These are phyloP conservation scores for Populus ilicifolia DNA, from an alignment of 345 rosid genomes.

Conservation along the genomic window DNA sequence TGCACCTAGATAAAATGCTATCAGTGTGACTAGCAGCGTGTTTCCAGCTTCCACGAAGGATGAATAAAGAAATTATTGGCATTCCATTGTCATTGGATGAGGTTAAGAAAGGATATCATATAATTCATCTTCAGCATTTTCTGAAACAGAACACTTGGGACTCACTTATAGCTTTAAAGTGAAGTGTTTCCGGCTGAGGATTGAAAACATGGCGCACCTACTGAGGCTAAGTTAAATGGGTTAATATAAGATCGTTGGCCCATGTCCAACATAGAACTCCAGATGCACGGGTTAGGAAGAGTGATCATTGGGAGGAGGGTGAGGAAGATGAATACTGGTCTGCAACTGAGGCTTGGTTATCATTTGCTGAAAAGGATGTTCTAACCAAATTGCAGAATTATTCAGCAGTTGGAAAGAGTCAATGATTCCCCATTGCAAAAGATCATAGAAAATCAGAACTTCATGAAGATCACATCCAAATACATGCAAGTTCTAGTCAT, in stretches of 20 bases:
- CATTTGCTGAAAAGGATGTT: background rate
- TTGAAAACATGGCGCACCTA: background rate
- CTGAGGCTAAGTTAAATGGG: background rate
- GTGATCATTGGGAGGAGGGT: background rate
- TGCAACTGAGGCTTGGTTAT: background rate
- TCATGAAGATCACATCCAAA: background rate
- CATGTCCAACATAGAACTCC: background rate
- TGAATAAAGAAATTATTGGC: background rate
- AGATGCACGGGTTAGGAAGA: background rate
- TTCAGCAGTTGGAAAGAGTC: background rate
- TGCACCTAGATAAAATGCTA: background rate
- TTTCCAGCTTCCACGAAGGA: background rate
- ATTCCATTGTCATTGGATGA: background rate
- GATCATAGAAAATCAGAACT: background rate
- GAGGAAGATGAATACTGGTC: background rate
- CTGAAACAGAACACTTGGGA: background rate
- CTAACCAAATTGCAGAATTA: background rate
- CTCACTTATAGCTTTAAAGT: background rate
- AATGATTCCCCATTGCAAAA: background rate
- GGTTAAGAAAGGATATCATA: background rate
- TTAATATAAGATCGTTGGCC: background rate
- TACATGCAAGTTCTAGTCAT: background rate
- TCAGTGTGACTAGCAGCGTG: background rate
- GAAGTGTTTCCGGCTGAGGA: background rate
- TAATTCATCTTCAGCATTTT: background rate